These are phyloP conservation scores for Fusarium bulbicola DNA, from an alignment of 2,329 filamentous ascomycete species.

Conservation along the genomic window DNA sequence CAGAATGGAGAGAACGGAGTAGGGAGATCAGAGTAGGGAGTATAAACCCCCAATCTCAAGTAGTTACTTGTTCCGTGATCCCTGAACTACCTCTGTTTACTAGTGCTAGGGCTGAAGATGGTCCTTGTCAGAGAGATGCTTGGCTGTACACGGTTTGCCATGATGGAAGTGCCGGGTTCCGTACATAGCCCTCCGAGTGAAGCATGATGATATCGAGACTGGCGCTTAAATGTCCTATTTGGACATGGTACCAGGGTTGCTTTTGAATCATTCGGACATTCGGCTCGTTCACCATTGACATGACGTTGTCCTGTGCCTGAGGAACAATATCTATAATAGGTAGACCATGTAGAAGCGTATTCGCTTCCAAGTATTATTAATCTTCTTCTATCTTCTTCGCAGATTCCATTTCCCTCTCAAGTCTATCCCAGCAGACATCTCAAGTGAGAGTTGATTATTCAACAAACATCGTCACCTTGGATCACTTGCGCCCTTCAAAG, in stretches of 20 bases:
- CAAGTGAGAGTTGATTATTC: not conserved
- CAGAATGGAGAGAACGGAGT: not conserved
- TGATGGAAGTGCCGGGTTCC: not conserved
- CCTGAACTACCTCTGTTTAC: not conserved
- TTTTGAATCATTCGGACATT: not conserved
- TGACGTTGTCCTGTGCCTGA: not conserved
- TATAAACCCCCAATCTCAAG: not conserved
- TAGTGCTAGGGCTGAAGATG: constrained; percentile 27
- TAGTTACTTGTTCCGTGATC: not conserved
- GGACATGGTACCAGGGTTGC: not conserved
- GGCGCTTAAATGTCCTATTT: constrained; percentile 2
- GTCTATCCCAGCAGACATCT: not conserved
- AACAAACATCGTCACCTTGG: not conserved
- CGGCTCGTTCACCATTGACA: not conserved
- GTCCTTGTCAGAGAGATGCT: constrained; percentile 23
- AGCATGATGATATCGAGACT: not conserved
- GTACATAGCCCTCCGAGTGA: constrained; percentile 7
- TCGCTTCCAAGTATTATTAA: not conserved
- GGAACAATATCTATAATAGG: not conserved
- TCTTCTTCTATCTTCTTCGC: not conserved
- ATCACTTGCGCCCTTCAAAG: not conserved
- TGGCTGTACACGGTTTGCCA: not conserved
- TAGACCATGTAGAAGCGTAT: not conserved
- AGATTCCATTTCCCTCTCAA: not conserved
- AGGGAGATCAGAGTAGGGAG: not conserved